Evolutionary conservation across 2,329 filamentous ascomycete genomes (phyloP).

Genomic region (Fusarium staphyleae): DNA sequence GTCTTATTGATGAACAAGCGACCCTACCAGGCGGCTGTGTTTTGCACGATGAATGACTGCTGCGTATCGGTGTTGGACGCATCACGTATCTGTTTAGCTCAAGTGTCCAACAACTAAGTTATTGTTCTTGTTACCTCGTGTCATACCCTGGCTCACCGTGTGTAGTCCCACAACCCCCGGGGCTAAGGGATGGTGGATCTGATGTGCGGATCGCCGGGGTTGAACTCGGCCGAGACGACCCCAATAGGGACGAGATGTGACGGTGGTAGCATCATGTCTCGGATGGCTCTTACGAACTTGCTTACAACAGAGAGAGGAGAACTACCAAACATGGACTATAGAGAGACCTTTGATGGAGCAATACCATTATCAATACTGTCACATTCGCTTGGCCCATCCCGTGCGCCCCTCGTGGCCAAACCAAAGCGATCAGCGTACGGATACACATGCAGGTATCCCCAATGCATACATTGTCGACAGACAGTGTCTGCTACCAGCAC

Average conservation of each 20-base stretch:
- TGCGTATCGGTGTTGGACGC: slow-evolving; percentile 32
- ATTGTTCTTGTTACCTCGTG: slow-evolving; percentile 20
- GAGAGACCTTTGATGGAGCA: not conserved
- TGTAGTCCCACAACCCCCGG: slow-evolving; percentile 9
- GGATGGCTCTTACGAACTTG: not conserved
- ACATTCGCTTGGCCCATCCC: slow-evolving; percentile 12
- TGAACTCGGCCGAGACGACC: slow-evolving; percentile 16
- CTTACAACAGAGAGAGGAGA: not conserved
- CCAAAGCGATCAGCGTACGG: slow-evolving; percentile 17
- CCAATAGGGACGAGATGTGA: slow-evolving; percentile 6
- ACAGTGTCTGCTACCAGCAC: slow-evolving; percentile 18
- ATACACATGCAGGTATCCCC: slow-evolving; percentile 29
- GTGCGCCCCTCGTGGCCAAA: slow-evolving; percentile 6
- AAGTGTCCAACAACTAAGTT: slow-evolving; percentile 25
- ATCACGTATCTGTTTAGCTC: slow-evolving; percentile 29
- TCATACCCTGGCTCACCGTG: slow-evolving; percentile 8
- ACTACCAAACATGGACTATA: not conserved
- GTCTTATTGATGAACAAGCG: slow-evolving; percentile 30
- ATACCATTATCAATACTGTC: not conserved
- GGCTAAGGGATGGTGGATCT: slow-evolving; percentile 3
- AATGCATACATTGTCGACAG: slow-evolving; percentile 4
- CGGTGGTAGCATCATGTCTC: not conserved
- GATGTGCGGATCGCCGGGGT: not conserved
- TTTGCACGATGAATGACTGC: slow-evolving; percentile 30
- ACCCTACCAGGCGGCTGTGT: slow-evolving; percentile 21